phyloP scores from a whole-genome alignment of 495 filamentous ascomycete species.

The Xylaria flabelliformis region DNA sequence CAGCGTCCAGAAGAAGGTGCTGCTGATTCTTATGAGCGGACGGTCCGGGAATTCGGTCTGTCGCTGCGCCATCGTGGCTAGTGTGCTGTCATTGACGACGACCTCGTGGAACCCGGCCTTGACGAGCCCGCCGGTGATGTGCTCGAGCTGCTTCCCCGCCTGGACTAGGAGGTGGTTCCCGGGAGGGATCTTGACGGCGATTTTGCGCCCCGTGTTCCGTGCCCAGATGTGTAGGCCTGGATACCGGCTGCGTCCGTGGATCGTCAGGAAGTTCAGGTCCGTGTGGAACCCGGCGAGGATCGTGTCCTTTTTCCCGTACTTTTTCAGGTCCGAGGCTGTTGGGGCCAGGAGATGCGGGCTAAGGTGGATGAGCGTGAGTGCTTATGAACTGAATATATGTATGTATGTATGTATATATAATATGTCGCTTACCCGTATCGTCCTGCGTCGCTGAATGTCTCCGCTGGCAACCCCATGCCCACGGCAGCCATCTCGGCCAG shows the following conservation, averaged over 20 bases:
- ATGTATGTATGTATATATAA: neutral
- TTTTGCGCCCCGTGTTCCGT: constrained; percentile 57
- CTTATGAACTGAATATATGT: neutral
- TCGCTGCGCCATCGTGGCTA: constrained; percentile 46
- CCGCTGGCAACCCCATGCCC: constrained; percentile 52
- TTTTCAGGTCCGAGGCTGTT: constrained; percentile 55
- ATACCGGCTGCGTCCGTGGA: constrained; percentile 61
- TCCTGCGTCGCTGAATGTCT: constrained; percentile 55
- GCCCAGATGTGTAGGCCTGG: constrained; percentile 62
- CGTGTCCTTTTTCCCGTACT: constrained; percentile 54
- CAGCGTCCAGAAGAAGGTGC: constrained; percentile 60
- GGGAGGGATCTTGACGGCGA: constrained; percentile 55
- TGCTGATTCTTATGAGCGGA: constrained; percentile 54
- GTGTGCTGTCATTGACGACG: constrained; percentile 54
- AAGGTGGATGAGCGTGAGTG: neutral
- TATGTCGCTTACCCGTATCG: constrained; percentile 50
- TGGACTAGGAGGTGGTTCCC: constrained; percentile 59
- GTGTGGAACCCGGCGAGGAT: constrained; percentile 62
- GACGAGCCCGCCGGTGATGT: constrained; percentile 57
- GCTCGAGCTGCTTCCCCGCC: constrained; percentile 61
- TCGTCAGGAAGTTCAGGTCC: constrained; percentile 62
- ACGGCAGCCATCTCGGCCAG: constrained; percentile 57
- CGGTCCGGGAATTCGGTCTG: constrained; percentile 44
- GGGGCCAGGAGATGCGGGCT: constrained; percentile 60
- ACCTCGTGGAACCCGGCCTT: constrained; percentile 63